Evolutionary conservation across 2,329 filamentous ascomycete species (phyloP), one percentile per base, ranked within the genome.

Genomic region (Pseudopithomyces chartarum): DNA sequence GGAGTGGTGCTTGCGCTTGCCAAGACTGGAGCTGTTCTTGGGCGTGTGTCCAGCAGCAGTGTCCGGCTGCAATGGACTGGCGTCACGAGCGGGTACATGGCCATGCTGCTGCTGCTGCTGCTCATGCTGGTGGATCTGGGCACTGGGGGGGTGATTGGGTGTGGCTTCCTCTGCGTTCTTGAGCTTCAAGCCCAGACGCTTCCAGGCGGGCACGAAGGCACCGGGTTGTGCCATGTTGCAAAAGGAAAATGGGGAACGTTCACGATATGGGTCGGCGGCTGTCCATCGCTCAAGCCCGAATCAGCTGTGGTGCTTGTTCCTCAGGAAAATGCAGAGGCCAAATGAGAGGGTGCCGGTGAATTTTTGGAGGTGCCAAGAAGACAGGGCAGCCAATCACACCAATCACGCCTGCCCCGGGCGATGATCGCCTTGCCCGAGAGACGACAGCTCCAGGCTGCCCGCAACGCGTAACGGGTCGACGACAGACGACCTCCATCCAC

Each of bases 101-200:
- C 44, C 45, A 45, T 47, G 55, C 53, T 64, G 57, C 7, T 47
- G 42, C 39, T 62, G n/a, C n/a, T n/a, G n/a, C n/a, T n/a, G n/a
- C n/a, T n/a, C n/a, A n/a, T n/a, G n/a, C 26, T 29, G 26, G 26
- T 8, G 26, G 26, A 29, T 4, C 5, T 5, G 5, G 8, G 26
- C 50, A 48, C 29, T 40, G 38, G 46, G 44, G 11, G 66, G 54
- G 47, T 61, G 58, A 56, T 59, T 57, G 46, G 55, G 19, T 15
- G 63, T 52, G 13, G 62, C 63, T 64, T 66, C 66, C 66, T 64
- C 64, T 64, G 70, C 62, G 44, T 80, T 81, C 71, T 86, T 87
- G 64, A 85, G 76, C 75, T 86, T 86, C 58, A 87, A 76, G 34
- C 84, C 85, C 54, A 87, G 74, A 67, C 82, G 79, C 70, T 86